A percentile compares a stretch with the other conserved stretches of the same genome.
Evolutionary conservation across 306 rosid species (phyloP).

Genomic region (Quercus suber): DNA sequence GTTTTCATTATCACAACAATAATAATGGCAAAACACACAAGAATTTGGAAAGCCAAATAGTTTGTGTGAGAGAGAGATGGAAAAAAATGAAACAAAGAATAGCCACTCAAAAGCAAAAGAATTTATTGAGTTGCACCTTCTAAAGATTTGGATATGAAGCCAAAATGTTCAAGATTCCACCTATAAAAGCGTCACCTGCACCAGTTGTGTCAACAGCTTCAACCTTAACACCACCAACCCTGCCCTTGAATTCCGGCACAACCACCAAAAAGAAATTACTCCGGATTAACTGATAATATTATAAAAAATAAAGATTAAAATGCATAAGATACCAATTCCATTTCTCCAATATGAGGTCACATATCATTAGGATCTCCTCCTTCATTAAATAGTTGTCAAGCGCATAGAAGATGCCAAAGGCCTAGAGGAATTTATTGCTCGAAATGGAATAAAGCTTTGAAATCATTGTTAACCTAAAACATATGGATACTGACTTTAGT

Average conservation of each 20-base stretch:
- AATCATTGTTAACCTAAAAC: not conserved
- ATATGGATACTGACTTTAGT: constrained; percentile 40
- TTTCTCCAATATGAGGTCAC: not conserved
- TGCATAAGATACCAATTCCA: not conserved
- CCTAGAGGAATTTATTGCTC: not conserved
- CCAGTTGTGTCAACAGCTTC: constrained; percentile 29
- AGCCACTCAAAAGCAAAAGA: not conserved
- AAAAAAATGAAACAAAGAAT: not conserved
- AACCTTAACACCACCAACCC: constrained; percentile 28
- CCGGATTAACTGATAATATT: too few relatives aligned
- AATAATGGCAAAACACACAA: too few relatives aligned
- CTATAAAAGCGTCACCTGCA: constrained; percentile 28
- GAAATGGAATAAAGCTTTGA: not conserved
- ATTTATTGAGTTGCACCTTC: constrained; percentile 17
- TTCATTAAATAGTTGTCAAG: not conserved
- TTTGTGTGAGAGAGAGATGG: not conserved
- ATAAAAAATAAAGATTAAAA: too few relatives aligned
- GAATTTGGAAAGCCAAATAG: not conserved
- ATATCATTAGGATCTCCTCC: not conserved
- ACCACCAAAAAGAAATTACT: too few relatives aligned
- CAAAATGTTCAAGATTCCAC: constrained; percentile 34
- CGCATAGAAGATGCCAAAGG: not conserved
- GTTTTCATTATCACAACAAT: too few relatives aligned
- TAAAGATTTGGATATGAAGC: constrained; percentile 16
- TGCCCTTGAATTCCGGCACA: constrained; percentile 24